These are phyloP conservation scores for Trifolium fragiferum DNA, from an alignment of 306 rosid genomes.

Conservation along the genomic window DNA sequence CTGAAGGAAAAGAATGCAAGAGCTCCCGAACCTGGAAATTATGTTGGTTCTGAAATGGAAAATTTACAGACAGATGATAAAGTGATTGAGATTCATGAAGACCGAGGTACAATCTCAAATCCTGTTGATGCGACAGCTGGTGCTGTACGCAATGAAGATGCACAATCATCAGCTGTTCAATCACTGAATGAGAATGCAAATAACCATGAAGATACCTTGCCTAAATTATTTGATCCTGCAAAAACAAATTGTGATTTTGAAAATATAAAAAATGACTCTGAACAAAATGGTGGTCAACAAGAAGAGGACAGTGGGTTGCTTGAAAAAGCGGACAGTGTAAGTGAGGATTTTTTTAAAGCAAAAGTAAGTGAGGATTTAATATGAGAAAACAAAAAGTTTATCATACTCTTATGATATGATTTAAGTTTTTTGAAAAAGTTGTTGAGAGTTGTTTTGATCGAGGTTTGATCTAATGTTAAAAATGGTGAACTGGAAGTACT, in stretches of 20 bases:
- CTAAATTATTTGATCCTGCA: conserved; percentile 46
- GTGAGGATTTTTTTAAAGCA: conserved; percentile 44
- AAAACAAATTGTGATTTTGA: conserved; percentile 41
- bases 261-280: conserved; percentile 50
- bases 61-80: conserved; percentile 57
- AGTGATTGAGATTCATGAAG: conserved; percentile 79
- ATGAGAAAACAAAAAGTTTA: conserved; percentile 67
- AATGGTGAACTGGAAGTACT: conserved; percentile 29
- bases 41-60: conserved; percentile 52
- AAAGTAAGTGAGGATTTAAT: conserved; percentile 51
- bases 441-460: conserved; percentile 29
- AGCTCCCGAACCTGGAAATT: conserved; percentile 50
- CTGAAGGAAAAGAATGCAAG: conserved; percentile 55
- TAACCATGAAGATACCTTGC: conserved; percentile 53
- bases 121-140: conserved; percentile 47
- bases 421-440: conserved; percentile 19
- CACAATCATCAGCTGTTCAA: conserved; percentile 51
- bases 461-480: conserved; percentile 36
- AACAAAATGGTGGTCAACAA: conserved; percentile 49
- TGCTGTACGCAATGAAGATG: conserved; percentile 48
- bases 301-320: conserved; percentile 47
- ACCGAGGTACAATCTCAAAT: conserved; percentile 53
- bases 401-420: conserved; percentile 32
- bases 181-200: conserved; percentile 47
- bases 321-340: conserved; percentile 48